phyloP scores from a whole-genome alignment of 768 basidiomycete species.

The Auricularia auricula-judae region DNA sequence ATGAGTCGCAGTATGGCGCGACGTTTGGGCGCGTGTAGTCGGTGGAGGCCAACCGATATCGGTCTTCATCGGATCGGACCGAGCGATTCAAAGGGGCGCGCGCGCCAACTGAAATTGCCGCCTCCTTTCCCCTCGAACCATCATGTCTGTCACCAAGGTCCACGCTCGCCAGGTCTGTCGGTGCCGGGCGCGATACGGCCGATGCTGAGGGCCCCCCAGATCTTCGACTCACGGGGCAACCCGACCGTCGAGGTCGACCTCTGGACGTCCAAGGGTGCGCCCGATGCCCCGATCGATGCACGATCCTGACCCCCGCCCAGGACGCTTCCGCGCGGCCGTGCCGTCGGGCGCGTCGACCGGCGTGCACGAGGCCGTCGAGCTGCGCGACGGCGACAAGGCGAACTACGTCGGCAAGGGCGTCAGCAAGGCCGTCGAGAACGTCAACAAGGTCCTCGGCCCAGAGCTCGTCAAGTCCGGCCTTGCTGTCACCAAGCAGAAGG shows the following conservation, averaged over 20 bases:
- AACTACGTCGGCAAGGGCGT: constrained; percentile 97
- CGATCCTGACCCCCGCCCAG: constrained; percentile 27
- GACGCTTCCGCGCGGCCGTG: constrained; percentile 87
- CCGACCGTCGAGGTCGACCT: constrained; percentile 94
- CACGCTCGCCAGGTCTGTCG: constrained; percentile 77
- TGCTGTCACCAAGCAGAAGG: constrained; percentile 82
- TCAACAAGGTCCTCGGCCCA: constrained; percentile 85
- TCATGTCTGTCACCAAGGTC: constrained; percentile 87
- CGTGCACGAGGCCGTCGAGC: constrained; percentile 95
- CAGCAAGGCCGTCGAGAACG: constrained; percentile 83
- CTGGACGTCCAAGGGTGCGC: constrained; percentile 72
- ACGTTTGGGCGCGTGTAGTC: too few relatives aligned
- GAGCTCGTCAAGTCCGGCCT: constrained; percentile 76
- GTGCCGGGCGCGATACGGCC: constrained; percentile 1
- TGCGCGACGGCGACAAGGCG: constrained; percentile 90
- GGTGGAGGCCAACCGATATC: too few relatives aligned
- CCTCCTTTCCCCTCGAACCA: constrained; percentile 3
- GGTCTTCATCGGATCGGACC: background rate
- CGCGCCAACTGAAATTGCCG: background rate
- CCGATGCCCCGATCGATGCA: background rate
- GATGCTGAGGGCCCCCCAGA: constrained; percentile 37
- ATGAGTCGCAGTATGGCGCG: too few relatives aligned
- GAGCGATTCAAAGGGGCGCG: background rate
- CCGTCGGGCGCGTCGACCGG: constrained; percentile 99
- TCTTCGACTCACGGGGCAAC: constrained; percentile 99